Base-by-base conservation (phyloP, 2,329 filamentous ascomycete genomes). In the Thelonectria olida region DNA sequence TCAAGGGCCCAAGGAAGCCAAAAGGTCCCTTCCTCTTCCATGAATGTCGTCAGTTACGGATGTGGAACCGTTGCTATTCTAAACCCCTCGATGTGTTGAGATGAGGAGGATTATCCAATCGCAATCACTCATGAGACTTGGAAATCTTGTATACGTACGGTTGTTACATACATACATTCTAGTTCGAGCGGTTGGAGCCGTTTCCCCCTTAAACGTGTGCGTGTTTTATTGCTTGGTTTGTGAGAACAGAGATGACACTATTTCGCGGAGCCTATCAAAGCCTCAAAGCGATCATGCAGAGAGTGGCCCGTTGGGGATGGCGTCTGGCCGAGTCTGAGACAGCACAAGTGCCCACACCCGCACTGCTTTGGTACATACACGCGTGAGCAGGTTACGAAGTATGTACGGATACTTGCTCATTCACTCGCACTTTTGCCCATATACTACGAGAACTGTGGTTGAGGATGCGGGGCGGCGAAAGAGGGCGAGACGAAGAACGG, bases 341-440 rank as follows among this genome's bases (percentile, higher is more conserved):
- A 63, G 38, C 48, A 50, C 38, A 25, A 51, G 60, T 54, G 57
- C 45, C 60, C 61, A 55, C 53, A 39, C 28, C 38, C 22, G 41
- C 41, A 10, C 41, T 13, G 9, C 19, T 7, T 41, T 12, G 5
- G 44, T 17, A 23, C 13, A 31, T 54, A 20, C 22, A 41, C 57
- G 57, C 61, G 57, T 67, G 63, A 67, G 56, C 63, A 62, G 27
- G 36, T 54, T 23, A 47, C 23, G 27, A 34, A 31, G 28, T 31
- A 31, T 31, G 28, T 31, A 7, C 28, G 28, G 28, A 22, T 50
- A 36, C 19, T 57, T 38, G 36, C 6, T 27, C n/a, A 27, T 49
- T 54, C 49, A 53, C 25, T 27, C 25, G 28, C 47, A n/a, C 31
- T 22, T 47, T 53, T 50, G 50, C n/a, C 44, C n/a, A 17, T 44